Conservation (phyloP, 177 flowering plant species). For the Telopea speciosissima region DNA sequence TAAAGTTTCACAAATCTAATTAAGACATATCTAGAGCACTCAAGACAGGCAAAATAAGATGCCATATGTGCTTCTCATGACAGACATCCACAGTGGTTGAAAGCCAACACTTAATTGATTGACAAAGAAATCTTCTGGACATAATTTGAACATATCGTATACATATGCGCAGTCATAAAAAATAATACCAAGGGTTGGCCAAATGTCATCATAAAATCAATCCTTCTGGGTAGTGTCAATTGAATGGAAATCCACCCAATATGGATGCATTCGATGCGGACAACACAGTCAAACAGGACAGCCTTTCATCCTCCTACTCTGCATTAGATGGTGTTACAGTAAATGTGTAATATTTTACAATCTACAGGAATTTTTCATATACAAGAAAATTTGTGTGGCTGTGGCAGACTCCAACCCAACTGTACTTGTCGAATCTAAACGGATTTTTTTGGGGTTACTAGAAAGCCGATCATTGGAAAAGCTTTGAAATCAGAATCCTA, state of each 20-base stretch:
- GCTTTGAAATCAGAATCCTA: not conserved
- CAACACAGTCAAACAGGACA: not conserved
- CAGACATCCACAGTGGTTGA: not conserved
- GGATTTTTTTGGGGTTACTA: too few species aligned
- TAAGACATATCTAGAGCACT: not conserved
- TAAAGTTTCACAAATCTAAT: not conserved
- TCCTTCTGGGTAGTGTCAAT: not conserved
- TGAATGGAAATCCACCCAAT: not conserved
- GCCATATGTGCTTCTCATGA: not conserved
- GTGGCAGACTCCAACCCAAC: not conserved
- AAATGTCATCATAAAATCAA: not conserved
- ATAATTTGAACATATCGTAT: not conserved
- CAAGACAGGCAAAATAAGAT: not conserved
- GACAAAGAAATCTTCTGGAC: not conserved
- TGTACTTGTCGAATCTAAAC: not conserved
- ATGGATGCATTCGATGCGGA: not conserved
- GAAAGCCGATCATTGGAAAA: not conserved
- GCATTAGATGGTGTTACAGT: not conserved
- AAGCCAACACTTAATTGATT: too few species aligned
- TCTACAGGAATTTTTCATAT: not conserved
- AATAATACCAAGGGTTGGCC: not conserved
- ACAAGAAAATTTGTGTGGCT: too few species aligned
- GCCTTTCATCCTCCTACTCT: not conserved
- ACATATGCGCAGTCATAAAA: not conserved
- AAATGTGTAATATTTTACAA: not conserved